Percentiles rank a stretch among this genome's conserved stretches.
phyloP scores from a whole-genome alignment of 306 rosid species.

The Vachellia collinsii region DNA sequence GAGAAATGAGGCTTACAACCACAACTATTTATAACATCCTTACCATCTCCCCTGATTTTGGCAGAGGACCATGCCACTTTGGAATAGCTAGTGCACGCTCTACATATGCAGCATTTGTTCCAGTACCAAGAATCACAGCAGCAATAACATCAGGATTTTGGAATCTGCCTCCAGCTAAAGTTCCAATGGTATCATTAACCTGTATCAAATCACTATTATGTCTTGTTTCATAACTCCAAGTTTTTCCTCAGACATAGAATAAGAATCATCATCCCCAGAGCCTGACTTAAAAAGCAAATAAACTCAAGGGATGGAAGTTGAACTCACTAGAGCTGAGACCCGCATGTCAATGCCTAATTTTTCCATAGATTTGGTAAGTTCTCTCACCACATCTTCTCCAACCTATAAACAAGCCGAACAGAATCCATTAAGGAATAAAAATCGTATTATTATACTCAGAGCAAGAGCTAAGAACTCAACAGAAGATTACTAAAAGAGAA shows the following conservation, averaged over 20 bases:
- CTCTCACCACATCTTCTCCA: slow-evolving; percentile 91
- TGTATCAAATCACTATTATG: slow-evolving; percentile 43
- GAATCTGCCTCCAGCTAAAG: slow-evolving; percentile 89
- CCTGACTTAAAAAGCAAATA: neutral
- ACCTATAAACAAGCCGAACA: slow-evolving; percentile 60
- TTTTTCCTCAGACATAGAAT: slow-evolving; percentile 22
- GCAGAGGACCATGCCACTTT: slow-evolving; percentile 85
- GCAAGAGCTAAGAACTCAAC: neutral
- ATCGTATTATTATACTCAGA: slow-evolving; percentile 16
- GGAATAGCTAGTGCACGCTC: slow-evolving; percentile 92
- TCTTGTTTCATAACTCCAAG: slow-evolving; percentile 5
- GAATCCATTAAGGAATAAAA: slow-evolving; percentile 21
- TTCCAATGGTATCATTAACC: slow-evolving; percentile 97
- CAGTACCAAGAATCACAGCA: slow-evolving; percentile 95
- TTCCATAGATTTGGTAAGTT: slow-evolving; percentile 74
- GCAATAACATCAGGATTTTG: slow-evolving; percentile 75
- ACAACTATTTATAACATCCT: slow-evolving; percentile 30
- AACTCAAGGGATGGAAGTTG: slow-evolving; percentile 30
- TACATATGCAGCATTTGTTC: slow-evolving; percentile 97
- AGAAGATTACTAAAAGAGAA: slow-evolving; percentile 18
- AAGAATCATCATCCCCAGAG: slow-evolving; percentile 27
- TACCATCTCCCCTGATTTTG: slow-evolving; percentile 96
- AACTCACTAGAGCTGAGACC: slow-evolving; percentile 83
- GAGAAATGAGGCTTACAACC: neutral
- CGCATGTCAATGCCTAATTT: slow-evolving; percentile 87